Evolutionary conservation across 495 filamentous ascomycete genomes (phyloP).

Genomic region (Emericellopsis terricola): DNA sequence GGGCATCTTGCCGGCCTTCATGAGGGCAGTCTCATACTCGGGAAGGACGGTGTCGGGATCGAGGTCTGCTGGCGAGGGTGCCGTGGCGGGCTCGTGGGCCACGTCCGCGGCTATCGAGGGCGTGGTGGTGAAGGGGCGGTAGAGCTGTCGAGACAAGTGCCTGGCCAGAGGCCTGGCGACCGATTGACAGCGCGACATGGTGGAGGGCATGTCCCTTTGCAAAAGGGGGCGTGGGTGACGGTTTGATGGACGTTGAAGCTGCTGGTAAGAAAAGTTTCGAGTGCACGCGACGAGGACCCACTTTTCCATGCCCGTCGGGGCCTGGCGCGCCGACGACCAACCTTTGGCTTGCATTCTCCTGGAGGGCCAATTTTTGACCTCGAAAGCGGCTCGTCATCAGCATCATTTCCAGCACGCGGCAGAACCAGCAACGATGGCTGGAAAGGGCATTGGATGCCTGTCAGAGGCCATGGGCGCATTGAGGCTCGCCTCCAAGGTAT

Average conservation of each 20-base stretch:
- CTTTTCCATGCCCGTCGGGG: no score
- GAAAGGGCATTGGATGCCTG: conserved; percentile 25
- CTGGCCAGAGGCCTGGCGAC: conserved; percentile 46
- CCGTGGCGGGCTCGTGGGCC: conserved; percentile 11
- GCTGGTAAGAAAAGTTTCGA: conserved; percentile 9
- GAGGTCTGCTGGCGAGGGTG: conserved; percentile 14
- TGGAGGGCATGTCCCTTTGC: neutral
- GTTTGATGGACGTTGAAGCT: conserved; percentile 4
- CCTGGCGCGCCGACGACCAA: no score
- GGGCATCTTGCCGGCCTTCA: conserved; percentile 37
- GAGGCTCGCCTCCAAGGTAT: conserved; percentile 16
- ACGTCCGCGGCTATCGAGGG: conserved; percentile 2
- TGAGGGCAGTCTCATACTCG: conserved; percentile 40
- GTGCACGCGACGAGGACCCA: no score
- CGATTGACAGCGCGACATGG: conserved; percentile 54
- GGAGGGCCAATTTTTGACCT: no score
- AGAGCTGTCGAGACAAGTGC: conserved; percentile 32
- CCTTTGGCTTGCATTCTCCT: no score
- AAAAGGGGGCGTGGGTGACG: neutral
- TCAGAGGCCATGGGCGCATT: conserved; percentile 25
- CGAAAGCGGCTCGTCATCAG: neutral
- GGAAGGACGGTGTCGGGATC: conserved; percentile 17
- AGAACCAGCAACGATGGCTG: no score
- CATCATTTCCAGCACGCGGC: no score
- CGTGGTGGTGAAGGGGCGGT: conserved; percentile 21